These are phyloP conservation scores for Kentomonas sorsogonicus DNA, from an alignment of 208 protist genomes.

Conservation along the genomic window DNA sequence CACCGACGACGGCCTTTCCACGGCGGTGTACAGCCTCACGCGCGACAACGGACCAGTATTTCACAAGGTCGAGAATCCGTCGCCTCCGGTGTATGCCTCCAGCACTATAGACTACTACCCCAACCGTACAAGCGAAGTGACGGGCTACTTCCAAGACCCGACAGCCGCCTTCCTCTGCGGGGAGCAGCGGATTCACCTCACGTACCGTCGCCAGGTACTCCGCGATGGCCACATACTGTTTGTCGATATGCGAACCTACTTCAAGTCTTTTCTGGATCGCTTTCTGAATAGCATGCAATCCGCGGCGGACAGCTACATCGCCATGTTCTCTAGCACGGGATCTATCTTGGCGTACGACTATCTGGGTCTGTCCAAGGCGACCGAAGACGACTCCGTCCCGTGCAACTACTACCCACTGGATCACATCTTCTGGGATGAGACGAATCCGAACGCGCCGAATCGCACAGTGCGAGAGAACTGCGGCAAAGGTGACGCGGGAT, in stretches of 20 bases:
- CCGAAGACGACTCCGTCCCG: neutral
- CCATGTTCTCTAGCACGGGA: slow-evolving; percentile 29
- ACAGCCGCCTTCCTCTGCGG: neutral
- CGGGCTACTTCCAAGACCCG: slow-evolving; percentile 17
- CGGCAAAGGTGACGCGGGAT: too few species aligned
- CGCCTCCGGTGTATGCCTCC: neutral
- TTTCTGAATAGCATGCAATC: slow-evolving; percentile 36
- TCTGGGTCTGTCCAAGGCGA: neutral
- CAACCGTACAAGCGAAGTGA: slow-evolving; percentile 6
- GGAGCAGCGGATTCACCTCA: slow-evolving; percentile 9
- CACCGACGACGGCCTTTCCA: slow-evolving; percentile 10
- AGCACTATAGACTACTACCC: slow-evolving; percentile 2
- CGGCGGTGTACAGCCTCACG: slow-evolving; percentile 9
- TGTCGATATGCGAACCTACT: slow-evolving; percentile 21
- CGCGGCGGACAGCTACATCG: slow-evolving; percentile 27
- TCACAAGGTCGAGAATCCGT: neutral
- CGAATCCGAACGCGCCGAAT: too few species aligned
- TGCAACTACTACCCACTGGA: slow-evolving; percentile 1
- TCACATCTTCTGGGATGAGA: too few species aligned
- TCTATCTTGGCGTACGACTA: slow-evolving; percentile 28
- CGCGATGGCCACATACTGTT: slow-evolving; percentile 13
- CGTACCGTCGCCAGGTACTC: slow-evolving; percentile 17
- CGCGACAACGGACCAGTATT: neutral
- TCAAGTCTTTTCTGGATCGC: slow-evolving; percentile 31
- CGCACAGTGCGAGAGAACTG: too few species aligned